Percentiles rank a stretch among this genome's conserved stretches.
These are phyloP conservation scores for Jamesozyma piceae DNA, from an alignment of 805 yeast genomes.

Conservation along the genomic window DNA sequence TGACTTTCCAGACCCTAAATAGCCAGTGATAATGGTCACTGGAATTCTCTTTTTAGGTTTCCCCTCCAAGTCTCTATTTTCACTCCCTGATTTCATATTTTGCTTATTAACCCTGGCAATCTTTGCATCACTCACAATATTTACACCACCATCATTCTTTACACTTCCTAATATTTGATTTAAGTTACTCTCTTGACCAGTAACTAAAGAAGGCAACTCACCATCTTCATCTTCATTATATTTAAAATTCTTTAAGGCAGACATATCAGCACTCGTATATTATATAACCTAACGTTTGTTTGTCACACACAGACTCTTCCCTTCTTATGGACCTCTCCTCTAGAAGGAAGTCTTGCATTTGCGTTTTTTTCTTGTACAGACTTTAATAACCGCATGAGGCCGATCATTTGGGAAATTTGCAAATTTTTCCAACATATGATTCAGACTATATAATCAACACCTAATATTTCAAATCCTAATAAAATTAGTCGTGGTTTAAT, in stretches of 20 bases:
- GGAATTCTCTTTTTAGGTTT: constrained; percentile 49
- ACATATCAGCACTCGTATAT: too few relatives aligned
- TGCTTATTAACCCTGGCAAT: constrained; percentile 23
- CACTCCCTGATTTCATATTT: background rate
- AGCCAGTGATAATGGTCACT: constrained; percentile 88
- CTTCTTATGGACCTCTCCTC: background rate
- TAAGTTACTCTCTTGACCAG: constrained; percentile 24
- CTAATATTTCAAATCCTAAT: too few relatives aligned
- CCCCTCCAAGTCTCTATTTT: background rate
- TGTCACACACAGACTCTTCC: background rate
- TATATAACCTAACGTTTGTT: too few relatives aligned
- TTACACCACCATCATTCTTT: constrained; percentile 23
- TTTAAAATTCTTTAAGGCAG: constrained; percentile 25
- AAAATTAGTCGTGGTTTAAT: too few relatives aligned
- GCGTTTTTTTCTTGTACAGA: too few relatives aligned
- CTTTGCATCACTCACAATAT: constrained; percentile 24
- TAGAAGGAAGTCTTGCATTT: background rate
- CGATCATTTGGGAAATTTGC: too few relatives aligned
- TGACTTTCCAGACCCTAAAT: constrained; percentile 89
- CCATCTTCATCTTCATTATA: constrained; percentile 29
- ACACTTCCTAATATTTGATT: constrained; percentile 16
- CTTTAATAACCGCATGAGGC: too few relatives aligned
- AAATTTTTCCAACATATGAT: too few relatives aligned
- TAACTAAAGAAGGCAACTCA: constrained; percentile 24
- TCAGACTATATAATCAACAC: too few relatives aligned